Conservation (phyloP, 805 yeast species). For the Candida verbasci region DNA sequence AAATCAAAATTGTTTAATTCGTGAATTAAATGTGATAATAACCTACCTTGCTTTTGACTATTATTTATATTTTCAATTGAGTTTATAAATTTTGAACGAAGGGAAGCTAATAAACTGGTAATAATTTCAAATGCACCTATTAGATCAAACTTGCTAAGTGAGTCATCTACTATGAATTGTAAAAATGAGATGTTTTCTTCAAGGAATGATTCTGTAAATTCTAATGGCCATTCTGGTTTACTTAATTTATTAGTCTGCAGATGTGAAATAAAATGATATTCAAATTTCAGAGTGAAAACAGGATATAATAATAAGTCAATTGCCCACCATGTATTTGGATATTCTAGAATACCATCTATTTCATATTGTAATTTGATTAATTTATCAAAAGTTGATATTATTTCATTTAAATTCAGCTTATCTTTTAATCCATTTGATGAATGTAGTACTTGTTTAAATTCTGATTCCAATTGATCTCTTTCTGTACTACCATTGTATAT, state of each 20-base stretch:
- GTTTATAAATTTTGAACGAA: conserved; percentile 38
- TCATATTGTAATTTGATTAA: conserved; percentile 30
- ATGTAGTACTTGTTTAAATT: conserved; percentile 11
- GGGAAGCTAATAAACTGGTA: conserved; percentile 42
- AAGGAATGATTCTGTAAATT: conserved; percentile 43
- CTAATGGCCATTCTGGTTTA: conserved; percentile 70
- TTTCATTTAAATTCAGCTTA: conserved; percentile 11
- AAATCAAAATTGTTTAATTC: conserved; percentile 60
- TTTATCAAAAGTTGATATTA: conserved; percentile 11
- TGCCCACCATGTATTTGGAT: conserved; percentile 46
- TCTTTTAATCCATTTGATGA: conserved; percentile 22
- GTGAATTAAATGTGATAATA: conserved; percentile 54
- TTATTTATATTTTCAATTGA: conserved; percentile 21
- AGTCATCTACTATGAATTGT: conserved; percentile 32
- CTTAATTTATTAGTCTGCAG: conserved; percentile 59
- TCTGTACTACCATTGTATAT: conserved; percentile 8
- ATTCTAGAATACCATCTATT: conserved; percentile 20
- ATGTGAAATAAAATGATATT: conserved; percentile 53
- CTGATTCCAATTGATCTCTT: conserved; percentile 8
- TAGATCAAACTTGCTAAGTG: conserved; percentile 22
- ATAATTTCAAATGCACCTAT: conserved; percentile 38
- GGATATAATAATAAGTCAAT: conserved; percentile 43
- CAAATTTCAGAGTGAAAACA: conserved; percentile 47
- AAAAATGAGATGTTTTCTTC: conserved; percentile 36
- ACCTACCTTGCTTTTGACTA: conserved; percentile 39